Evolutionary conservation across 352 stramenopile species (phyloP).

Genomic region (Phytophthora gonapodyides): DNA sequence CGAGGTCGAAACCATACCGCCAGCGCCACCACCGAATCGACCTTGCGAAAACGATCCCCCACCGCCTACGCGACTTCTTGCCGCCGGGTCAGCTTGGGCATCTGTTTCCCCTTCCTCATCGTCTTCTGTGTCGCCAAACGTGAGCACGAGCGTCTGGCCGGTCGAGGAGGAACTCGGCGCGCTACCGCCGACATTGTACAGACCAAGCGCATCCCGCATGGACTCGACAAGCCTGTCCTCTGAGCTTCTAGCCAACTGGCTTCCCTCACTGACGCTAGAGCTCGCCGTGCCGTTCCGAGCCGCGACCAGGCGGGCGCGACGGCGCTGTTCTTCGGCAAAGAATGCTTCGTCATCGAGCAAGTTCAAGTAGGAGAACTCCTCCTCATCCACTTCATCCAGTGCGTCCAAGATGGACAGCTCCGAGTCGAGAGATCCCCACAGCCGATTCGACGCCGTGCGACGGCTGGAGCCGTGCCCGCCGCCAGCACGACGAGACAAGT

Average conservation of each 20-base stretch:
- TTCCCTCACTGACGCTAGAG: constrained; percentile 17
- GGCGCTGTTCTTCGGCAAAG: constrained; percentile 60
- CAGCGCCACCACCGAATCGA: constrained; percentile 11
- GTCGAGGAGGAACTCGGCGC: constrained; percentile 19
- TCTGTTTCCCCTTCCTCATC: constrained; percentile 25
- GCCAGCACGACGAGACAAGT: constrained; percentile 46
- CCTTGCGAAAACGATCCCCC: constrained; percentile 22
- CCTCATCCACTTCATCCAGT: constrained; percentile 82
- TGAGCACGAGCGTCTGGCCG: constrained; percentile 45
- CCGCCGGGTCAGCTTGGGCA: not conserved
- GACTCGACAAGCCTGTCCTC: constrained; percentile 46
- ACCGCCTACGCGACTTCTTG: constrained; percentile 15
- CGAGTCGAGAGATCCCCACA: constrained; percentile 75
- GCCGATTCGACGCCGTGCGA: constrained; percentile 43
- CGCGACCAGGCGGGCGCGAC: constrained; percentile 38
- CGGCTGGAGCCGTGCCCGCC: constrained; percentile 34
- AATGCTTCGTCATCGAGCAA: constrained; percentile 71
- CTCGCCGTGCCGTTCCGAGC: constrained; percentile 27
- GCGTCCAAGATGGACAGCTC: constrained; percentile 76
- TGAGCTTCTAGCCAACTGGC: constrained; percentile 16
- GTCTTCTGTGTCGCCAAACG: constrained; percentile 44
- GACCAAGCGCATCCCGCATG: constrained; percentile 43
- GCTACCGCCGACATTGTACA: constrained; percentile 25
- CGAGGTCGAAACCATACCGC: constrained; percentile 36
- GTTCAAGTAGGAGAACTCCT: constrained; percentile 84